Evolutionary conservation across 176 grass and related monocot genomes (phyloP), one percentile per base, ranked within the genome.

Genomic region (Neostapfia colusana): DNA sequence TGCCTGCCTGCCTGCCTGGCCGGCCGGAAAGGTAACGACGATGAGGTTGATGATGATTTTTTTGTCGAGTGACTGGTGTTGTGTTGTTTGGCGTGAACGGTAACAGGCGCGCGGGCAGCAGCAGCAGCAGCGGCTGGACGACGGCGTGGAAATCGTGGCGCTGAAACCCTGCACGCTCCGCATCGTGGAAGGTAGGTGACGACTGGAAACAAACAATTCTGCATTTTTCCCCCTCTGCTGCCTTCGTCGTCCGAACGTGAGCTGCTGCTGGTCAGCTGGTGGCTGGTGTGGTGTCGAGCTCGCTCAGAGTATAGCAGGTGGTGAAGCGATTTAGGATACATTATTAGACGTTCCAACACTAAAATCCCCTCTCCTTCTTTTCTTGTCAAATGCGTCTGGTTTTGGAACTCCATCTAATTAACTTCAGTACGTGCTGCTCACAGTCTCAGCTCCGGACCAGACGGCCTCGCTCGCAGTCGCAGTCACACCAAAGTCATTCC

Each of bases 101-200:
- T 31, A 31, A 31, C 88, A 99, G 96, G 87, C 70, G 23, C 84
- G 96, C 4, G 96, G 89, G 42, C 87, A 79, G 21, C 83, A 87
- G 81, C 81, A 90, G 8, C 83, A 88, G 42, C 87, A 79, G 21
- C 83, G 89, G 81, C 81, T 92, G 8, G 85, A 88, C 5, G 89
- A 95, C 43, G 85, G 85, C 84, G 87, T 95, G 80, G 96, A 99
- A 75, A 79, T 99, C 74, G 55, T 83, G 80, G 76, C 85, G 31
- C 85, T 99, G 0, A 99, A 89, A 24, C 96, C 96, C 55, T 91
- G 89, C 65, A 37, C 83, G 21, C 89, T 99, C 20, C 70, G 57
- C 31, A 83, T 99, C 37, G 67, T 79, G 16, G 83, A 99, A 99
- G 96, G 96, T 98, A 83, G 11, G 88, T 82, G 80, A 16, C 8